These are phyloP conservation scores for Cupressus sempervirens DNA, from an alignment of 75 land plant genomes.

Conservation along the genomic window DNA sequence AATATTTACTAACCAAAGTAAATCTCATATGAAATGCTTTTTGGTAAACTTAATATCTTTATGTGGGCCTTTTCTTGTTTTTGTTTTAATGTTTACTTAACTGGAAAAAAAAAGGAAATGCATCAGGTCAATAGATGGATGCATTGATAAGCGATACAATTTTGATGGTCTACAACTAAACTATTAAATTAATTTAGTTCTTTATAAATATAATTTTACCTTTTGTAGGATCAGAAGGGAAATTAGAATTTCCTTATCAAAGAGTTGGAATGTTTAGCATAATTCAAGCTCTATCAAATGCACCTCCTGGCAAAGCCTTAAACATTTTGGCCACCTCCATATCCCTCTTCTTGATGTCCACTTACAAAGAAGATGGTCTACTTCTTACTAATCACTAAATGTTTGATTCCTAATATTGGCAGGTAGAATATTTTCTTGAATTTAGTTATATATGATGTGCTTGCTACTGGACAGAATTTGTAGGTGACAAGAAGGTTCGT, in stretches of 20 bases:
- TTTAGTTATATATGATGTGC: background rate
- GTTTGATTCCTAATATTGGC: slow-evolving; percentile 5
- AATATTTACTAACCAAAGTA: too few relatives aligned
- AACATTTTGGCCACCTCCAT: slow-evolving; percentile 48
- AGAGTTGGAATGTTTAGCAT: slow-evolving; percentile 80
- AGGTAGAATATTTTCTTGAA: background rate
- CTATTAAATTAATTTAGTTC: too few relatives aligned
- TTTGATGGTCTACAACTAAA: too few relatives aligned
- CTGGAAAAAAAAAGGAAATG: too few relatives aligned
- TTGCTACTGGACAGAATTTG: background rate
- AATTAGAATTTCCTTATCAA: slow-evolving; percentile 78
- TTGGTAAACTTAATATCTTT: too few relatives aligned
- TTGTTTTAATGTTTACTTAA: too few relatives aligned
- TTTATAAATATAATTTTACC: too few relatives aligned
- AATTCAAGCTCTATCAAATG: slow-evolving; percentile 59
- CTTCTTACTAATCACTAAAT: background rate
- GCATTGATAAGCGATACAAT: too few relatives aligned
- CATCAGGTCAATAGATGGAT: too few relatives aligned
- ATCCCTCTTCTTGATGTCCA: slow-evolving; percentile 60
- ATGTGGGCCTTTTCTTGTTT: too few relatives aligned
- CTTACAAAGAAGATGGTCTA: too few relatives aligned
- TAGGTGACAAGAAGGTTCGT: slow-evolving; percentile 97
- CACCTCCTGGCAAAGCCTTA: slow-evolving; percentile 60
- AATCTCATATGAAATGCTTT: too few relatives aligned
- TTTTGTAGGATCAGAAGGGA: slow-evolving; percentile 99